Conservation (phyloP, 2,329 filamentous ascomycete genomes). For the Paramyrothecium roridum region DNA sequence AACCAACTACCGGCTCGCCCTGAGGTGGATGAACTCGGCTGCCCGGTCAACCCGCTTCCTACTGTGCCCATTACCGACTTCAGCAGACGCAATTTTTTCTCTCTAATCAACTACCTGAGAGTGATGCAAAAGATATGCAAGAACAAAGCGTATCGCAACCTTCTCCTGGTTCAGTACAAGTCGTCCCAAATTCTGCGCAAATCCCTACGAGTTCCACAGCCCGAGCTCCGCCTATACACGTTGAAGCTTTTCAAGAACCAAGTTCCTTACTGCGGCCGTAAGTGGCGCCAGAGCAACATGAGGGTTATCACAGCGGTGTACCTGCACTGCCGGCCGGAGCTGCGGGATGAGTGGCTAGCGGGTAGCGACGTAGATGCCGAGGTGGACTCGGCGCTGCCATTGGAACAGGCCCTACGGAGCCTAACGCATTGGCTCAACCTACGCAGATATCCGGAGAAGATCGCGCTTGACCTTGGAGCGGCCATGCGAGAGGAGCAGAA, state of each 20-base stretch:
- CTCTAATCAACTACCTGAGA: constrained; percentile 89
- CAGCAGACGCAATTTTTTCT: constrained; percentile 93
- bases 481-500: constrained; percentile 71
- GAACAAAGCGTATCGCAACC: constrained; percentile 88
- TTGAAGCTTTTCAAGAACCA: constrained; percentile 98
- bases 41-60: constrained; percentile 69
- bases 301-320: constrained; percentile 97
- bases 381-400: constrained; percentile 85
- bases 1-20: constrained; percentile 39
- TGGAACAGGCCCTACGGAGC: constrained; percentile 86
- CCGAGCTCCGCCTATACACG: constrained; percentile 84
- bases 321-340: constrained; percentile 85
- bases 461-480: constrained; percentile 56
- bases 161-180: constrained; percentile 94
- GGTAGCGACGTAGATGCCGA: constrained; percentile 90
- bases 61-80: constrained; percentile 80
- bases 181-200: constrained; percentile 89
- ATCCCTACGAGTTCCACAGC: constrained; percentile 85
- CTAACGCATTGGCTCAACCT: constrained; percentile 95
- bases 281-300: constrained; percentile 99
- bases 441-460: constrained; percentile 74
- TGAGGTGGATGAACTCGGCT: constrained; percentile 83
- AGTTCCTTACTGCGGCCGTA: constrained; percentile 94
- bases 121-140: constrained; percentile 98
- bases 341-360: constrained; percentile 92